Evolutionary conservation across 306 rosid genomes (phyloP).

Genomic region (Ziziphus jujuba): DNA sequence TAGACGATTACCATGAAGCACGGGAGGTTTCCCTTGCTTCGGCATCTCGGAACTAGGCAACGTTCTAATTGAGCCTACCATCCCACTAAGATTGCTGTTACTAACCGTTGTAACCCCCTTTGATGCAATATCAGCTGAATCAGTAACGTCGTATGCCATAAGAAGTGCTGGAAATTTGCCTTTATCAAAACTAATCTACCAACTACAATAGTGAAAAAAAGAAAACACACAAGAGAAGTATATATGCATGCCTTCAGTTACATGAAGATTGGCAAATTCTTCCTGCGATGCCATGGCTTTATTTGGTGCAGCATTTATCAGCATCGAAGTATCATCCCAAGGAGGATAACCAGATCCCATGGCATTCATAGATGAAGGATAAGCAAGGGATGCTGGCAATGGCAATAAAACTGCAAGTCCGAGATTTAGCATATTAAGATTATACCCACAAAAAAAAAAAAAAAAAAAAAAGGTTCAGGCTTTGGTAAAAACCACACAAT

Average conservation of each 20-base stretch:
- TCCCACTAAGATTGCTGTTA: constrained; percentile 43
- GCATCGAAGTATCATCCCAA: constrained; percentile 71
- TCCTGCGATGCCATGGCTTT: constrained; percentile 44
- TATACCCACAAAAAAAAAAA: constrained; percentile 14
- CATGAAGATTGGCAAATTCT: constrained; percentile 47
- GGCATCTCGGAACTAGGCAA: constrained; percentile 41
- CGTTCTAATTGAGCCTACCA: constrained; percentile 46
- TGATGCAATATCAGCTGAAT: constrained; percentile 85
- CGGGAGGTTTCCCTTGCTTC: constrained; percentile 51
- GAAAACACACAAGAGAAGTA: constrained; percentile 11
- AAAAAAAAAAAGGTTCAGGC: constrained; percentile 18
- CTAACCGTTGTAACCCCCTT: constrained; percentile 52
- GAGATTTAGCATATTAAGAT: constrained; percentile 29
- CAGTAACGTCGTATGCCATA: constrained; percentile 43
- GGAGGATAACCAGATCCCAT: constrained; percentile 51
- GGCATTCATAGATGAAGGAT: constrained; percentile 56
- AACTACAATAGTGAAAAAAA: constrained; percentile 11
- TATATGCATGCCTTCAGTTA: constrained; percentile 58
- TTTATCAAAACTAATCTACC: constrained; percentile 23
- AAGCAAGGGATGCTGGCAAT: constrained; percentile 66
- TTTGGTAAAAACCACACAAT: constrained; percentile 24
- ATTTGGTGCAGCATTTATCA: constrained; percentile 45
- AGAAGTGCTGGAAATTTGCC: constrained; percentile 52
- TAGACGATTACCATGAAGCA: constrained; percentile 57
- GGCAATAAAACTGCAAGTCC: constrained; percentile 66